Evolutionary conservation across 2,329 filamentous ascomycete species (phyloP), one percentile per base, ranked within the genome.

Genomic region (Zasmidium citrigriseum): DNA sequence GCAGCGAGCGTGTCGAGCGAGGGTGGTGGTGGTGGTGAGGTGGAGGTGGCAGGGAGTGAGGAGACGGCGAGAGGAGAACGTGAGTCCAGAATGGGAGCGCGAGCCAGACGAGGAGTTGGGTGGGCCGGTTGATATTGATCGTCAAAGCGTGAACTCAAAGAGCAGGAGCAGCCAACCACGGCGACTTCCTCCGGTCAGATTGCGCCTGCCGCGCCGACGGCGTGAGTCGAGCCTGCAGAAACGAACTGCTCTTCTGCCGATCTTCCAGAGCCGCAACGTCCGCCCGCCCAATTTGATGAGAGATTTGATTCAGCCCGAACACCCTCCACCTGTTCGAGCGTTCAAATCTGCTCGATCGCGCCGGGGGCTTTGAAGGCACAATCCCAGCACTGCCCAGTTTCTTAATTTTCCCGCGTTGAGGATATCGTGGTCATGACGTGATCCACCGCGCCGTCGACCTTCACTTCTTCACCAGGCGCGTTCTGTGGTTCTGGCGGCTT

Each of bases 1-100:
- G 48, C 50, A 58, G 51, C 46, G 53, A 55, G 50, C 45, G 52
- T 57, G 52, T 47, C 47, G 46, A 27, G 18, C 21, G 23, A n/a
- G 5, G 53, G 22, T 44, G 44, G 21, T 50, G 53, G 54, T 53
- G 51, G 41, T 48, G 54, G 47, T 29, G 58, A 38, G 23, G 60
- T 53, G 45, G 59, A 45, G 41, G 22, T 46, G 41, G 54, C 23
- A 51, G 47, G 44, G 21, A 52, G 34, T 22, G 44, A 29, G 21
- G 14, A n/a, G 51, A n/a, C 38, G 34, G 20, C 12, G 46, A 21
- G 51, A 24, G 48, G 47, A 59, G 45, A 54, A 45, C 38, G 41
- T 21, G 25, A 44, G 52, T 16, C 41, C 38, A 24, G 52, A 55
- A 44, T 21, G 47, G 21, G 23, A 12, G 47, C 10, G 24, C 47